Evolutionary conservation across 495 filamentous ascomycete genomes (phyloP), one percentile per base, ranked within the genome.

Genomic region (Daldinia grandis): DNA sequence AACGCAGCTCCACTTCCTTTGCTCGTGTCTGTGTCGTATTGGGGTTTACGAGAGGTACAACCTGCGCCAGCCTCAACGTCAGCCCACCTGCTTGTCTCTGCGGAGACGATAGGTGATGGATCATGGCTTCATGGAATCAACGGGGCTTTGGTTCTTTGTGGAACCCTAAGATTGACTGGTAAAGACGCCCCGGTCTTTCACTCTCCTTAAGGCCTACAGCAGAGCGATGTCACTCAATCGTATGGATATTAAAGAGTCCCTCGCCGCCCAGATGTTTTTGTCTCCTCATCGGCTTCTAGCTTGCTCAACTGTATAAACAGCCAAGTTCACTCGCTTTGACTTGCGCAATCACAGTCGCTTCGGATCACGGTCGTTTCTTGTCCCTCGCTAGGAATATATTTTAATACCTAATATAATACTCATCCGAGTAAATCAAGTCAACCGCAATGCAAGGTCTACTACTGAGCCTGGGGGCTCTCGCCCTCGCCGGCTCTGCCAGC

Each of bases 31-130:
- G 5, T 33, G 69, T 68, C 69, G 69, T 68, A 72, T 72, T 72
- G 50, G 69, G 49, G 38, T 51, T 67, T 53, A 58, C 27, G 53
- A 56, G 49, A 55, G 38, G 25, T 64, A 62, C 38, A 53, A 50
- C 33, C 64, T 73, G 44, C 50, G 70, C 70, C 70, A 73, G 70
- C 70, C 70, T 69, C 62, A 69, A 69, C 70, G 70, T 73, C 70
- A 73, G 70, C 70, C 65, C 62, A 73, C 70, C 55, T 57, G 38
- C 44, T 21, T 21, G 21, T 64, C 27, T 55, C 28, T 56, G 44
- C 62, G 19, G 57, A 59, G 50, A 58, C 57, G 56, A 68, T 73
- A 73, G 70, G 70, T 24, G 28, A 65, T 62, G 61, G 30, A 58
- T 62, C 62, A 61, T 58, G 21, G 62, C 65, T 62, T 64, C 40